Percentiles rank a stretch among this genome's conserved stretches.
Conservation (phyloP, 768 basidiomycete genomes). For the Tephrocybe sp. region DNA sequence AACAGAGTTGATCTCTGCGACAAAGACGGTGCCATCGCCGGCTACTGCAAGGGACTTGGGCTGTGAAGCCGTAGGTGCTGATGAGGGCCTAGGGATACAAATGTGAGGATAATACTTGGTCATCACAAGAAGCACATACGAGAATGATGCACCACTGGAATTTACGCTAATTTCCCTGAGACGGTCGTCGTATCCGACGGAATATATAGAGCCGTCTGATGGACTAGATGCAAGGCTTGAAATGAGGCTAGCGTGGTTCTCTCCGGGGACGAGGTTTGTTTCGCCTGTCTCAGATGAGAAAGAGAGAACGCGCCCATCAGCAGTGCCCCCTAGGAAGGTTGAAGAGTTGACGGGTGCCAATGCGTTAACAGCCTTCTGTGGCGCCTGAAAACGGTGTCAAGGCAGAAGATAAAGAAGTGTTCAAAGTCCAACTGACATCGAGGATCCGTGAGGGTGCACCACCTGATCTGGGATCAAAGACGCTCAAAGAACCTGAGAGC, state of each 20-base stretch:
- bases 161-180: conserved; percentile 60
- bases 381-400: conserved; percentile 46
- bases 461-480: conserved; percentile 73
- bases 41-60: conserved; percentile 64
- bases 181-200: conserved; percentile 79
- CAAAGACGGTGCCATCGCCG: conserved; percentile 62
- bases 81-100: conserved; percentile 40
- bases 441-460: conserved; percentile 60
- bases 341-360: conserved; percentile 37
- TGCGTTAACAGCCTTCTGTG: conserved; percentile 79
- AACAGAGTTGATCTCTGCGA: conserved; percentile 53
- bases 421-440: conserved; percentile 38
- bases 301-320: conserved; percentile 72
- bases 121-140: neutral
- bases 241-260: conserved; percentile 70
- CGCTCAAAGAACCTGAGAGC: conserved; percentile 73
- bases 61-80: conserved; percentile 54
- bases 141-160: conserved; percentile 35
- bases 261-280: conserved; percentile 50
- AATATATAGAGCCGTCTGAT: conserved; percentile 52
- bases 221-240: conserved; percentile 51
- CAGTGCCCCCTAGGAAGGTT: conserved; percentile 82
- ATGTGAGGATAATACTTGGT: neutral
- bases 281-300: conserved; percentile 51
- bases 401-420: neutral